These are phyloP conservation scores for Tuber melanosporum DNA, from an alignment of 495 filamentous ascomycete species.

Conservation along the genomic window DNA sequence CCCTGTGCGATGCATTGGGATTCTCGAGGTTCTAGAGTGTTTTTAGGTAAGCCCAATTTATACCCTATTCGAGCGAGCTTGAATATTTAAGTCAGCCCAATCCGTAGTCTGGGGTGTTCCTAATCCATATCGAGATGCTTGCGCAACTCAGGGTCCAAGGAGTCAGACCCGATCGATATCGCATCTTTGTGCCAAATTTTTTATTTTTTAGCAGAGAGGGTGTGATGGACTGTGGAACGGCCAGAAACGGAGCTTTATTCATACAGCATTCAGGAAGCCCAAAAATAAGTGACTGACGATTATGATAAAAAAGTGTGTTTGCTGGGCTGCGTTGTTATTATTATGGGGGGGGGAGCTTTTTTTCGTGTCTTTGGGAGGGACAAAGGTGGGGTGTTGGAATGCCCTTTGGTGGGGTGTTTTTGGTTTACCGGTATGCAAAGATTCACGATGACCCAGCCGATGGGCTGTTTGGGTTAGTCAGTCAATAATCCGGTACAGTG, in stretches of 20 bases:
- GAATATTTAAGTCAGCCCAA: neutral
- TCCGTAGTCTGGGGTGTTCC: neutral
- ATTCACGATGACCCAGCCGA: neutral
- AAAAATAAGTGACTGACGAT: constrained; percentile 32
- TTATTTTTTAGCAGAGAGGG: constrained; percentile 25
- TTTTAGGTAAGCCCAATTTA: neutral
- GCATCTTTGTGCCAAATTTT: constrained; percentile 22
- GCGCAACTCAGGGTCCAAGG: constrained; percentile 37
- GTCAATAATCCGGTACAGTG: neutral
- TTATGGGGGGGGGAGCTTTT: neutral
- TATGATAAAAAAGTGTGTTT: constrained; percentile 17
- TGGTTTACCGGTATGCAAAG: constrained; percentile 10
- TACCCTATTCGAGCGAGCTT: neutral
- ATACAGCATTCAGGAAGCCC: constrained; percentile 15
- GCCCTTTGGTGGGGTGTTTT: constrained; percentile 20
- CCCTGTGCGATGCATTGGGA: neutral
- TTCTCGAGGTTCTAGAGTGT: neutral
- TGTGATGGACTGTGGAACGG: constrained; percentile 29
- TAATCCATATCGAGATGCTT: constrained; percentile 21
- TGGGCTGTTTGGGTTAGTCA: constrained; percentile 1
- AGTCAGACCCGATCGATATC: constrained; percentile 2
- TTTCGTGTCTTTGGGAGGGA: neutral
- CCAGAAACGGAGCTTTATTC: constrained; percentile 14
- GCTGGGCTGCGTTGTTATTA: constrained; percentile 20
- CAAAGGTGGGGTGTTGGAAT: constrained; percentile 23